Conservation (phyloP, 1,139 yeast genomes). For the Hansenula sp. region DNA sequence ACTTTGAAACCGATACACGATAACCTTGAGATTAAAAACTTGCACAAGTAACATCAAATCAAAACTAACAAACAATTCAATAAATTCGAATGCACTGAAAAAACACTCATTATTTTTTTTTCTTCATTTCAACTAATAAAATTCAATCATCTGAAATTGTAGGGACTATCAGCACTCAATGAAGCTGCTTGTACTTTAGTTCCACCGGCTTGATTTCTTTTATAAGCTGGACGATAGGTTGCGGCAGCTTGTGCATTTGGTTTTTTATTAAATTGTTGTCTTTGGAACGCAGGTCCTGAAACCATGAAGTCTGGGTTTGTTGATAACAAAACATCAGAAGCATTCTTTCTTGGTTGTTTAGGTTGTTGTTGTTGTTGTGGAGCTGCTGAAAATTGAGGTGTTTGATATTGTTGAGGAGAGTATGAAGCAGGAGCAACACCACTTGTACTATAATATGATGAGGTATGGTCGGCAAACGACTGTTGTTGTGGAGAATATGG, state of each 20-base stretch:
- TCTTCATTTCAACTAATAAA: no score
- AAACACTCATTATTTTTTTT: neutral
- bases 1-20: no score
- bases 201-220: slow-evolving; percentile 27
- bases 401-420: slow-evolving; percentile 2
- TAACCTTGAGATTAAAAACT: no score
- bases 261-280: slow-evolving; percentile 19
- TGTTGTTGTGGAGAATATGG: slow-evolving; percentile 4
- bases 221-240: slow-evolving; percentile 33
- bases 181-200: slow-evolving; percentile 29
- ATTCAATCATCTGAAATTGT: slow-evolving; percentile 17
- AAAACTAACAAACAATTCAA: neutral
- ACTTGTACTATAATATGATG: neutral
- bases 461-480: neutral
- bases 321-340: slow-evolving; percentile 46
- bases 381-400: slow-evolving; percentile 5
- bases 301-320: slow-evolving; percentile 51
- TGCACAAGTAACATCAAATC: neutral
- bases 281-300: slow-evolving; percentile 28
- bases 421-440: neutral
- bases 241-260: slow-evolving; percentile 17
- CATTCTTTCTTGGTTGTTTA: slow-evolving; percentile 25
- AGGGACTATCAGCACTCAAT: slow-evolving; percentile 22
- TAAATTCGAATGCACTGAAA: neutral
- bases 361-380: slow-evolving; percentile 16